Conservation (phyloP, 139 green algal genomes). For the Chlorella sp. region DNA sequence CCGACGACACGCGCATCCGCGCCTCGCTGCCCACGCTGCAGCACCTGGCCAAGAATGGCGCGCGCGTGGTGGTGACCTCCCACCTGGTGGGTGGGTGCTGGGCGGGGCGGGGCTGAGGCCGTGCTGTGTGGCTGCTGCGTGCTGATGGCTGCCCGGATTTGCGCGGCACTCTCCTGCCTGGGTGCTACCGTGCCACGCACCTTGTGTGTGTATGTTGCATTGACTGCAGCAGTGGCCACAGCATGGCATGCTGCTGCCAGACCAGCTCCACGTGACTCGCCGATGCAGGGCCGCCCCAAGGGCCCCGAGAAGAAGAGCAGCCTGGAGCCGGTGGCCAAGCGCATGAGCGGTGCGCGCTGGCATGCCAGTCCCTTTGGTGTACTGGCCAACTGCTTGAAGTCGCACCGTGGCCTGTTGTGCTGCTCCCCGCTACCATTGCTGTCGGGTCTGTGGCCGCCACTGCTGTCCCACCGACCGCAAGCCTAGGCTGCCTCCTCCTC, state of each 20-base stretch:
- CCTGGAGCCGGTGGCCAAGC: conserved; percentile 61
- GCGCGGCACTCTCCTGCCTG: no score
- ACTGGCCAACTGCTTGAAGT: neutral
- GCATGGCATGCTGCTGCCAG: no score
- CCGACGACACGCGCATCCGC: conserved; percentile 96
- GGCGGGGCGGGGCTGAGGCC: neutral
- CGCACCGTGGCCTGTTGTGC: no score
- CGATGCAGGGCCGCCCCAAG: conserved; percentile 87
- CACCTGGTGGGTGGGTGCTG: conserved; percentile 81
- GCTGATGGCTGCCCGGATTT: neutral
- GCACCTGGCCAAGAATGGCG: conserved; percentile 87
- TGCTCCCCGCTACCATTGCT: no score
- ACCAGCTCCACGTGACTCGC: no score
- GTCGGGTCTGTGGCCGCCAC: no score
- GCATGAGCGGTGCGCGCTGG: conserved; percentile 69
- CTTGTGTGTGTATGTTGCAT: no score
- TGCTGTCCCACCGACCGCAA: neutral
- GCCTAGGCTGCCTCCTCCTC: neutral
- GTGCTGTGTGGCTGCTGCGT: neutral
- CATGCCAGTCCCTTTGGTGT: conserved; percentile 55
- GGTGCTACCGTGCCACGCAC: no score
- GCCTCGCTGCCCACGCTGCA: conserved; percentile 89
- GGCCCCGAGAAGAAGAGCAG: conserved; percentile 90
- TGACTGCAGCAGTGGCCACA: no score
- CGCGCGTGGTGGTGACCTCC: conserved; percentile 94